These are phyloP conservation scores for Fusarium sp. DNA, from an alignment of 2,329 filamentous ascomycete species.

Conservation along the genomic window DNA sequence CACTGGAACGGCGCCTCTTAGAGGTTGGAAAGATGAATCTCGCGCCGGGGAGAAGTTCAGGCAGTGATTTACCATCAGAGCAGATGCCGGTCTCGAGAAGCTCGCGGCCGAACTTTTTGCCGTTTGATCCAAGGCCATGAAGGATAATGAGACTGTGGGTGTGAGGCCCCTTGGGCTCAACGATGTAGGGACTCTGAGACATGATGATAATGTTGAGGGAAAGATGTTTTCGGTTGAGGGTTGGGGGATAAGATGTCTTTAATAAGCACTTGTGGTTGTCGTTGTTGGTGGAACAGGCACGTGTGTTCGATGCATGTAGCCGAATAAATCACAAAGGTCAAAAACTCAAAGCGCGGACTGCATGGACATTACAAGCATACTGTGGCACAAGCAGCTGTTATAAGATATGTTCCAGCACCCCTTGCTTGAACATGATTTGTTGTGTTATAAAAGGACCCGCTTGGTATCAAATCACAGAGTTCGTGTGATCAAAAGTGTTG, in stretches of 20 bases:
- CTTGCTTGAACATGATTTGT: not conserved
- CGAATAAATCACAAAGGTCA: not conserved
- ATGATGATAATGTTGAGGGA: not conserved
- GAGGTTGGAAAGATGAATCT: constrained; percentile 66
- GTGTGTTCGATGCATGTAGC: not conserved
- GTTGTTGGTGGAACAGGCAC: too few species aligned
- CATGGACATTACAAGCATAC: not conserved
- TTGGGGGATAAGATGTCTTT: not conserved
- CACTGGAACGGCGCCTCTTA: constrained; percentile 56
- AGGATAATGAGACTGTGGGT: constrained; percentile 49
- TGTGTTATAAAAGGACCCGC: too few species aligned
- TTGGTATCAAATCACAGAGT: too few species aligned
- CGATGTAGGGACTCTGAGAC: constrained; percentile 14
- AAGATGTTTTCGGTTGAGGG: too few species aligned
- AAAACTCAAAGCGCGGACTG: not conserved
- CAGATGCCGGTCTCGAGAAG: constrained; percentile 47
- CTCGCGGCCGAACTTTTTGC: constrained; percentile 50
- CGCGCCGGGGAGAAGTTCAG: constrained; percentile 53
- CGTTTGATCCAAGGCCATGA: constrained; percentile 50
- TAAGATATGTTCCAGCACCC: rapidly evolving
- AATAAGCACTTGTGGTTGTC: not conserved
- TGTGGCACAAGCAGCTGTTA: not conserved
- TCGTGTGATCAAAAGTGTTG: too few species aligned
- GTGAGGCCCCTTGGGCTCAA: constrained; percentile 41
- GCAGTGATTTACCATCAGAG: constrained; percentile 43